Conservation (phyloP, 2,329 filamentous ascomycete genomes). For the Aureobasidium pullulans region DNA sequence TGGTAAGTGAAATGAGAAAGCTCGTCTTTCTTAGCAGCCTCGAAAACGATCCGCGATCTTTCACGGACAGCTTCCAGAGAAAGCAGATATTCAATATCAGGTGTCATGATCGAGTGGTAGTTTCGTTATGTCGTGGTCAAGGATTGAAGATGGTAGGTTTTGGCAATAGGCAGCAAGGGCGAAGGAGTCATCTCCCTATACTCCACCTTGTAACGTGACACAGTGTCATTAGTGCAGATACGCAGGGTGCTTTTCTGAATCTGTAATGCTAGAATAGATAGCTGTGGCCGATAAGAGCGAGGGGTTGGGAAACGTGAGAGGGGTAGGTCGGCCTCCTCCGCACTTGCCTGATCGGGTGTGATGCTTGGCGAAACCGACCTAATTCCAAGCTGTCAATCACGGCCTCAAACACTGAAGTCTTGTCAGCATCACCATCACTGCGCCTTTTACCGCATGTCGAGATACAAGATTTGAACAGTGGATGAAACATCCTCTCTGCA, state of each 20-base stretch:
- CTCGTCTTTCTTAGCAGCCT: conserved; percentile 69
- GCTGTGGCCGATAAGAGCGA: conserved; percentile 1
- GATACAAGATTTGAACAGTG: too few relatives aligned
- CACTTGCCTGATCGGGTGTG: neutral
- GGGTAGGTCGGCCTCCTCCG: conserved; percentile 5
- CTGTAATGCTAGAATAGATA: neutral
- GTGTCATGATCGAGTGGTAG: neutral
- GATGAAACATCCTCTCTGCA: too few relatives aligned
- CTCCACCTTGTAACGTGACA: neutral
- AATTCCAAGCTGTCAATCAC: neutral
- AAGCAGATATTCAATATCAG: conserved; percentile 56
- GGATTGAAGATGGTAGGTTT: too few relatives aligned
- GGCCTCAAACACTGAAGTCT: too few relatives aligned
- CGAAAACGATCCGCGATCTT: conserved; percentile 62
- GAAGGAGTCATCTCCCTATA: neutral
- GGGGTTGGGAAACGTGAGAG: neutral
- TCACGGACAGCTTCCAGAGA: conserved; percentile 86
- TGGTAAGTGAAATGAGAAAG: conserved; percentile 85
- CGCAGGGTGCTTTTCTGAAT: neutral
- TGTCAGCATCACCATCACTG: too few relatives aligned
- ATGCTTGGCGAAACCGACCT: neutral
- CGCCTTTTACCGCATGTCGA: too few relatives aligned
- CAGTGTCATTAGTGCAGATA: neutral
- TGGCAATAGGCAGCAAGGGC: neutral
- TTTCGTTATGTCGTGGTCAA: too few relatives aligned